Conservation (phyloP, 352 stramenopile genomes). For the Paralagenidium karlingii region DNA sequence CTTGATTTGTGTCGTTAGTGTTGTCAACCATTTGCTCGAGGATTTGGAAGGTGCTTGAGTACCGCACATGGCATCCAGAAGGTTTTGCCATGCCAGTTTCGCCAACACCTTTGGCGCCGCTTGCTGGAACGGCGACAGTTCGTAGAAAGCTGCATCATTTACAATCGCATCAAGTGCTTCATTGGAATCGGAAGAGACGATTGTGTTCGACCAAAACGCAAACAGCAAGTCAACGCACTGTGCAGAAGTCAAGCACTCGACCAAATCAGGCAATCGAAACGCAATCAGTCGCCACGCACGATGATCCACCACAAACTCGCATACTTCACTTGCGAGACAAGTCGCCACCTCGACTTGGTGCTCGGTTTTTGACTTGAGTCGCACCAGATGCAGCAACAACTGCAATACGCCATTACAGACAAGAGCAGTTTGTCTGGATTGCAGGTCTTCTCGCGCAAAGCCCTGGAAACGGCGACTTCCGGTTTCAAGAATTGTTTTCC, state of each 20-base stretch:
- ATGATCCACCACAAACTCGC: neutral
- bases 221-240: constrained; percentile 14
- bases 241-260: constrained; percentile 15
- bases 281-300: constrained; percentile 38
- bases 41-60: too few species aligned
- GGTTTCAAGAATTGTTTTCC: too few species aligned
- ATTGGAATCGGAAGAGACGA: constrained; percentile 18
- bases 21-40: too few species aligned
- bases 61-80: too few species aligned
- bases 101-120: constrained; percentile 24
- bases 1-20: too few species aligned
- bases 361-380: neutral
- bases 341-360: neutral
- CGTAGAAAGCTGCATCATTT: constrained; percentile 68
- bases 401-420: constrained; percentile 50
- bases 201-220: too few species aligned
- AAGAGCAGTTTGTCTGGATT: neutral
- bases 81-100: neutral
- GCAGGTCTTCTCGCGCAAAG: too few species aligned
- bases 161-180: constrained; percentile 21
- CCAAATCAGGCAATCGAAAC: constrained; percentile 57
- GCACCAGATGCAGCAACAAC: constrained; percentile 21
- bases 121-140: constrained; percentile 36
- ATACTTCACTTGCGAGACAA: neutral
- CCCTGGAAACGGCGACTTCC: too few species aligned